Base-by-base conservation (phyloP, 2,329 filamentous ascomycete species). In the Orbilia quercus region DNA sequence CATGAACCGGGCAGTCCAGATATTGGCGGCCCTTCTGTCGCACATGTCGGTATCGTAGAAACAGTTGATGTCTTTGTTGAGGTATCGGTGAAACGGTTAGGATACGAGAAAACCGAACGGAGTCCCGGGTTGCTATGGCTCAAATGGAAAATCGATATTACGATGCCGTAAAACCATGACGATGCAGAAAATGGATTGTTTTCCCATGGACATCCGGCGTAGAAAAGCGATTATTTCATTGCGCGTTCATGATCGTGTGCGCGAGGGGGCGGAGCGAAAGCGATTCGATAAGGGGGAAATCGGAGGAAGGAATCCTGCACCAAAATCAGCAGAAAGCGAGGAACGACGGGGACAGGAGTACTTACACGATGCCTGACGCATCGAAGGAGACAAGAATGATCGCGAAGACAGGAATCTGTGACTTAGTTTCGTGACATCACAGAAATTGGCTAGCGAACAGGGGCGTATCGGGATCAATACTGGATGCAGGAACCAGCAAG, bases 1-100 rank as follows among this genome's bases (percentile, higher is more conserved):
- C 63, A 96, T 87, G 65, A 90, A 80, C 65, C 89, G 85, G 57
- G 88, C 86, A 45, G 85, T 84, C 80, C 84, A 87, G 9, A 74
- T 59, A 20, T 74, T 74, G 6, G 70, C 70, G n/a, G 59, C 57
- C 14, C 60, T 34, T 57, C 57, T 63, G 18, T 74, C 70, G 70
- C 70, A 74, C 62, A 72, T 72, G 9, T 44, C 42, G 36, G 9
- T 22, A 51, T 51, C 1, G 23, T 53, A 18, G 28, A 47, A 34
- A 25, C 31, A 40, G 55, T 31, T 36, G 20, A 42, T 44, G 51
- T 64, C 45, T 28, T 54, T 25, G 45, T 54, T 16, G 54, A 47
- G 40, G 59, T 40, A 18, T 57, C 25, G 45, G n/a, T 54, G 14
- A 59, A 28, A 16, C 25, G 53, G 45, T 64, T 38, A 40, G 2